Base-by-base conservation (phyloP, 164 flowering plant genomes). In the Magnolia kwangsiensis region DNA sequence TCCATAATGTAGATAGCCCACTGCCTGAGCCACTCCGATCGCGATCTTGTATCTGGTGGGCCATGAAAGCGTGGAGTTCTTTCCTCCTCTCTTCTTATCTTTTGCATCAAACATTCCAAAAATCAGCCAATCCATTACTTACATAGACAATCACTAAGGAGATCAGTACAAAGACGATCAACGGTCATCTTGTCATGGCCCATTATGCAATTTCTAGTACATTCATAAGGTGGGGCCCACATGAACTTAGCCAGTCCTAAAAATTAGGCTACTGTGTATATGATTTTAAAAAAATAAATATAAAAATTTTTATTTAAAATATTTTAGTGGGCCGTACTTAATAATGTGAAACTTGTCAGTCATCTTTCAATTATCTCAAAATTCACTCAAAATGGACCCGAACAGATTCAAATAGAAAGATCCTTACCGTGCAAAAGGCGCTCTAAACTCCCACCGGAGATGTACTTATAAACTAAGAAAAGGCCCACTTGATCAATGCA, bases 381-480 rank as follows among this genome's bases (percentile, higher is more conserved):
- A 27, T 27, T 27, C 29, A 27, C 2, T 27, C 1, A 27, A 27
- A 27, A 24, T 24, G 27, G 27, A 24, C 27, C 27, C 1, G 20
- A 19, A 20, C 8, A 2, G 24, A 51, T 20, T 18, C 16, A 75
- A 76, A 27, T 19, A 19, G 75, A 16, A 10, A 63, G 65, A 64
- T 76, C 63, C 75, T 23, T 87, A 92, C 98, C 97, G 73, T 93
- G 98, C 76, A 95, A 87, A 83, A 90, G 91, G 70, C 82, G 87
- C 81, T 91, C 98, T 68, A 95, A 83, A 85, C 93, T 95, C 75
- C 98, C 98, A 71, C 97, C 95, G 8, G 98, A 92, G 11, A 95
- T 95, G 77, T 84, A 93, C 72, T 86, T 92, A 85, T 95, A 92
- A 7, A 95, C 93, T 85, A 95, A 84, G 82, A 91, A 95, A 74